Percentiles rank a stretch among this genome's conserved stretches.
These are phyloP conservation scores for Cyclotella sp. DNA, from an alignment of 108 stramenopile genomes.

Conservation along the genomic window DNA sequence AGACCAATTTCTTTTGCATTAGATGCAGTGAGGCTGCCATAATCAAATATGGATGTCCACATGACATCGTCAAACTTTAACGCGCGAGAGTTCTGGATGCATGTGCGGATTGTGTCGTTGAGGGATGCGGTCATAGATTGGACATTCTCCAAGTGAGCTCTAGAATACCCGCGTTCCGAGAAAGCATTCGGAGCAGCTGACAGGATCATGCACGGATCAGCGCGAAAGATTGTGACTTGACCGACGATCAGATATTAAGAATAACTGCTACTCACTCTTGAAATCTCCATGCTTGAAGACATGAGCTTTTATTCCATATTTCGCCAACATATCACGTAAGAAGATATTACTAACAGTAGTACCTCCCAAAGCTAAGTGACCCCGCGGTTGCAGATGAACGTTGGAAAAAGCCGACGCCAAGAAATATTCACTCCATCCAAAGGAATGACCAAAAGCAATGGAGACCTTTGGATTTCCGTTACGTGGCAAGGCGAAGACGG, in stretches of 20 bases:
- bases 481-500: constrained; percentile 56
- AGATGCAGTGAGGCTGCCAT: constrained; percentile 68
- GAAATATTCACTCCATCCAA: constrained; percentile 71
- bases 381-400: constrained; percentile 70
- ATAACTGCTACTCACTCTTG: constrained; percentile 59
- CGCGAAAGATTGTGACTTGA: too few relatives aligned
- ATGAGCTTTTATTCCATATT: constrained; percentile 75
- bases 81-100: constrained; percentile 58
- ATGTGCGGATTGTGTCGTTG: constrained; percentile 55
- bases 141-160: constrained; percentile 60
- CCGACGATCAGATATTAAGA: background rate
- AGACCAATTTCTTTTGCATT: constrained; percentile 69
- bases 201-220: background rate
- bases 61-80: constrained; percentile 52
- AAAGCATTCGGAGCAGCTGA: constrained; percentile 70
- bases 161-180: constrained; percentile 61
- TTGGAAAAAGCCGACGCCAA: constrained; percentile 70
- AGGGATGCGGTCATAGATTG: constrained; percentile 52
- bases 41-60: constrained; percentile 70
- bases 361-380: constrained; percentile 72
- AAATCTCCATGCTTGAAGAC: constrained; percentile 84
- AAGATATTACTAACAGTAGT: constrained; percentile 55
- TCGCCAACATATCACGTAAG: constrained; percentile 57
- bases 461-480: constrained; percentile 39
- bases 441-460: constrained; percentile 56